A percentile compares a stretch with the other conserved stretches of the same genome.
Conservation (phyloP, 495 filamentous ascomycete genomes). For the Podospora tetraspora region DNA sequence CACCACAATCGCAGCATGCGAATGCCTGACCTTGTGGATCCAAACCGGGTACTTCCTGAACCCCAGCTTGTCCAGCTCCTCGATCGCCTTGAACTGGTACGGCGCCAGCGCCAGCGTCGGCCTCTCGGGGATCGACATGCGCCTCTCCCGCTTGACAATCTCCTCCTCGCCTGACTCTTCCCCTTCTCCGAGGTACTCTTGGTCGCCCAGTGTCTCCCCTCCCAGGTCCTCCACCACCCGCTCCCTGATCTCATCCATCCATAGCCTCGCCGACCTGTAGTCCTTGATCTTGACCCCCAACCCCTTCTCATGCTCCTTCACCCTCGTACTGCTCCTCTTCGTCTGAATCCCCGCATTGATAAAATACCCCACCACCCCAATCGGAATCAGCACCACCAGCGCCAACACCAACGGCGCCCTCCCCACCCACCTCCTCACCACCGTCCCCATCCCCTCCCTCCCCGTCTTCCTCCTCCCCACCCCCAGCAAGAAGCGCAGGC, state of each 20-base stretch:
- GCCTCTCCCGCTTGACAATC: slow-evolving; percentile 35
- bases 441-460: slow-evolving; percentile 22
- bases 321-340: slow-evolving; percentile 62
- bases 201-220: neutral
- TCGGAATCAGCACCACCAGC: slow-evolving; percentile 59
- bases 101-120: slow-evolving; percentile 72
- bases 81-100: slow-evolving; percentile 77
- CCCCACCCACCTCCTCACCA: slow-evolving; percentile 28
- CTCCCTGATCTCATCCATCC: slow-evolving; percentile 62
- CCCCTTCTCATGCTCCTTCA: slow-evolving; percentile 68
- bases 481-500: slow-evolving; percentile 46
- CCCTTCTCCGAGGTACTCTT: slow-evolving; percentile 19
- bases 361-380: slow-evolving; percentile 64
- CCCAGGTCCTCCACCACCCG: slow-evolving; percentile 57
- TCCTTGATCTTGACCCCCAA: slow-evolving; percentile 55
- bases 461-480: slow-evolving; percentile 27
- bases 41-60: slow-evolving; percentile 80
- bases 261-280: slow-evolving; percentile 68
- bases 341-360: slow-evolving; percentile 72
- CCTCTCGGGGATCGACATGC: slow-evolving; percentile 30
- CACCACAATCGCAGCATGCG: slow-evolving; percentile 87
- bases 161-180: slow-evolving; percentile 15
- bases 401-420: slow-evolving; percentile 56
- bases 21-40: slow-evolving; percentile 75
- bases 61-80: slow-evolving; percentile 66